These are phyloP conservation scores for Candida boleticola DNA, from an alignment of 805 yeast genomes.

Conservation along the genomic window DNA sequence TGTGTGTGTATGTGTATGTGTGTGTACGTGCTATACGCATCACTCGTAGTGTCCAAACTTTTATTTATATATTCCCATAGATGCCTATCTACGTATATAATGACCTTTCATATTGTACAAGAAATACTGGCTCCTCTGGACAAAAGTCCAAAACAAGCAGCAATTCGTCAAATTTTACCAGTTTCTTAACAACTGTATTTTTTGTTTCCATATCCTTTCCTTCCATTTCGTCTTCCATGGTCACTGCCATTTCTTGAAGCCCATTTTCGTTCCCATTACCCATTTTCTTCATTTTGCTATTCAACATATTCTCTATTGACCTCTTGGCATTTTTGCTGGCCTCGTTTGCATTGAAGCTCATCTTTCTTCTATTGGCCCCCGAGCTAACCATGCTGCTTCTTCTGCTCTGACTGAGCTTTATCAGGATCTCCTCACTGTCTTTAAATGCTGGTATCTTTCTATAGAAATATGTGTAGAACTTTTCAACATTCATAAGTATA, in stretches of 20 bases:
- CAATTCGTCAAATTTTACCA: constrained; percentile 3
- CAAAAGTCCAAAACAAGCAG: background rate
- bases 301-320: background rate
- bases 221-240: background rate
- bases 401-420: constrained; percentile 3
- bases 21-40: too few species aligned
- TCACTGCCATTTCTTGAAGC: too few species aligned
- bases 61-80: too few species aligned
- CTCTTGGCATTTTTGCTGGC: background rate
- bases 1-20: too few species aligned
- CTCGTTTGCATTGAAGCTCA: background rate
- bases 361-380: background rate
- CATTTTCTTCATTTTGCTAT: constrained; percentile 1
- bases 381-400: background rate
- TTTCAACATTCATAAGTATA: constrained; percentile 20
- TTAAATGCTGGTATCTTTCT: constrained; percentile 2
- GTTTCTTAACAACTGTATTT: background rate
- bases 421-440: constrained; percentile 5
- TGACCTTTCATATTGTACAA: too few species aligned
- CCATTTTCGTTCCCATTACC: background rate
- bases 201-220: background rate
- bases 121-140: background rate
- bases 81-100: too few species aligned
- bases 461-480: constrained; percentile 10
- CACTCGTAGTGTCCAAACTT: too few species aligned